Evolutionary conservation across 1,284 basidiomycete genomes (phyloP), one percentile per base, ranked within the genome.

Genomic region (Cryptococcus floricola): DNA sequence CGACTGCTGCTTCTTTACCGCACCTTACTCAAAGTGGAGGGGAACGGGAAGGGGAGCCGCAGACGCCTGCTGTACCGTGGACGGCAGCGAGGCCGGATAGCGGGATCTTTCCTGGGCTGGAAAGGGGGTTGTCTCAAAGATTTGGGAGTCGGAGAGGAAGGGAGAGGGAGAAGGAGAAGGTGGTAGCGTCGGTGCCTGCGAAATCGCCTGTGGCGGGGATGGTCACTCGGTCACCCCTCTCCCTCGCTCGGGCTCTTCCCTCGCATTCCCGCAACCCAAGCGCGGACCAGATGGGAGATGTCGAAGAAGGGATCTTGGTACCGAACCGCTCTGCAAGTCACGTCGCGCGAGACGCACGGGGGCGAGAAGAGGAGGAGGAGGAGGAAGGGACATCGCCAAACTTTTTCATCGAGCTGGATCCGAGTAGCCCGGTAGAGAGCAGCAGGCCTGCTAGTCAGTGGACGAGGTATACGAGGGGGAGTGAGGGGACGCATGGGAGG

Each of bases 81-180:
- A 42, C 57, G 9, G 59, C 62, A 13, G 65, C 67, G 23, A 39
- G 69, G 51, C 69, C 69, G 0, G 69, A 70, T 58, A 60, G 59
- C 16, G 69, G 59, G 37, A 65, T 66, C 23, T 69, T 70, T 57
- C 66, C 65, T 16, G 16, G 44, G 39, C 19, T 42, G 19, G 41
- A 42, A 8, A 42, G 41, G n/a, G 38, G 31, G n/a, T 28, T 46
- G 9, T 53, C 52, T 5, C 51, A 44, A 25, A 31, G 41, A 12
- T 39, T 37, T 54, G 52, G 31, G 25, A 25, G 27, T 14, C 10
- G 46, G 23, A n/a, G 37, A 31, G 39, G 44, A 10, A 39, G 8
- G 8, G 18, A 18, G 42, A 46, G 38, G 18, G 44, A 25, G 34
- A 39, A 25, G 39, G 49, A 34, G 31, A 34, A 34, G 10, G 10